Base-by-base conservation (phyloP, 768 basidiomycete species). In the Sistotremastrum niveocremeum region DNA sequence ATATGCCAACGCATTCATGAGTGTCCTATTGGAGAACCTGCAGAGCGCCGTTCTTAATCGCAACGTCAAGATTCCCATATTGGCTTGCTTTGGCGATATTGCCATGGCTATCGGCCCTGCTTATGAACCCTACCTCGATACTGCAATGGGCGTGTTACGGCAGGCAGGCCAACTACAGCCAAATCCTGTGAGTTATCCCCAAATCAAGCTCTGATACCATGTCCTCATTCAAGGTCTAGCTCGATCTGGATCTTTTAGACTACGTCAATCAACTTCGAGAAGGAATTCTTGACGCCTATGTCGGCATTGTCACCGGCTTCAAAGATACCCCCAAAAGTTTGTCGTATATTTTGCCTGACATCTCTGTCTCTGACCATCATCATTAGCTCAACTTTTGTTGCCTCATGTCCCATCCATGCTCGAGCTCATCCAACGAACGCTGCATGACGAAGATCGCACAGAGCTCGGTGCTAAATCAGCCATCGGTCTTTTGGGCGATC, bases 251-350 rank as follows among this genome's bases (percentile, higher is more conserved):
- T 51, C 75, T 93, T 47, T 74, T 93, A 47, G 95, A 99, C 52
- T 98, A 98, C 57, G 88, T 94, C 39, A 73, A 77, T 45, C 77
- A 77, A 45, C 72, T 99, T 47, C 79, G 95, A 35, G 95, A 98
- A 56, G 90, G 90, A 39, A 97, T 99, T 52, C 68, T 97, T 33
- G 95, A 99, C 62, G 94, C 95, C 2, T 97, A 95, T 57, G 94
- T 87, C 4, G 93, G 94, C 29, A 82, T 99, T 51, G 80, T 97
- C 49, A 82, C 87, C 35, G 91, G 85, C 0, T 67, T 97, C 58
- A 93, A 91, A 70, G 79, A 78, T 55, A 84, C 83, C 1, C 74
- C 77, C 20, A 80, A 88, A 66, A 75, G 89, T 86, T 34, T 30
- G 6, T 33, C 45, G 30, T 6, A 4, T 5, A 29, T 36, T 33